Evolutionary conservation across 495 filamentous ascomycete species (phyloP), one percentile per base, ranked within the genome.

Genomic region (Polyplosphaeria fusca): DNA sequence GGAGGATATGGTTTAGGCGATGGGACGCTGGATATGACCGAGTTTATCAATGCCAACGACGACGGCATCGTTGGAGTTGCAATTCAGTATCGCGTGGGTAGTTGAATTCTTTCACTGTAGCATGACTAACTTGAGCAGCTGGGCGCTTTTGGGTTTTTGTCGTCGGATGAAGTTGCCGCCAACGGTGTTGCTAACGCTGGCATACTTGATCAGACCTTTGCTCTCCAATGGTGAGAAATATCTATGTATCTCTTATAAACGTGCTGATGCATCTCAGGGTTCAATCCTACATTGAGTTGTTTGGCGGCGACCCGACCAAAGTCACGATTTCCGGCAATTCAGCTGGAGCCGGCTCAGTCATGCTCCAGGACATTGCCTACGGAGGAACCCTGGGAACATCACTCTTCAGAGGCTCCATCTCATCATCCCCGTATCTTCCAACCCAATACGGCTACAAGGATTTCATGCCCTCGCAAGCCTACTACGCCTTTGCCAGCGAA

Each of bases 71-170:
- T 70, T 24, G 63, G 54, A 18, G 67, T 71, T 16, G 24, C 56
- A 0, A 70, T 69, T 12, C 67, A 71, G 38, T 71, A 71, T 51
- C 22, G 67, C 25, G 58, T 70, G 13, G 58, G 68, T 47, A n/a
- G n/a, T n/a, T n/a, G 9, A n/a, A 27, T 42, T n/a, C 26, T 26
- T 18, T 40, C n/a, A n/a, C n/a, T 35, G 30, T 7, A 35, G 14
- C n/a, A 24, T 30, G 12, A 12, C 54, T 58, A 27, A 58, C 27
- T 28, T n/a, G 3, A n/a, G 1, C 9, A 58, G 45, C 23, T 58
- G 2, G 54, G 46, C 18, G 54, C 54, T 3, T 58, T 58, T 44
- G 45, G 45, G 5, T 50, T 49, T 20, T 30, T 71, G 19, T 40
- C 63, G 4, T 64, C 61, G 3, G 66, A 62, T 11, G 58, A 57